Base-by-base conservation (phyloP, 345 rosid genomes). In the Salix purpurea region DNA sequence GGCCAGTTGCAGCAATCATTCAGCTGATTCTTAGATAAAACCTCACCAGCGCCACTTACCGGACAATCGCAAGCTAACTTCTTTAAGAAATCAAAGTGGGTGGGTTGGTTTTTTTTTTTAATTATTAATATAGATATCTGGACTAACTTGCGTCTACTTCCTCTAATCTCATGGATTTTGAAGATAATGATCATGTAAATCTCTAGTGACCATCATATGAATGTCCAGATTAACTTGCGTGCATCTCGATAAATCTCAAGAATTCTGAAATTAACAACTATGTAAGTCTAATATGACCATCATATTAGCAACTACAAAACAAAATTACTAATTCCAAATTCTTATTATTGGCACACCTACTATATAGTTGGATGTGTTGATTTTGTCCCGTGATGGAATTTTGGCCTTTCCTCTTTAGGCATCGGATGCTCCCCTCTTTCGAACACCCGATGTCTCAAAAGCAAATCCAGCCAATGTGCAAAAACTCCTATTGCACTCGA, bases 381-480 rank as follows among this genome's bases (percentile, higher is more conserved):
- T 40, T 52, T 75, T 61, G 32, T 58, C 67, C 24, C 19, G 5
- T 12, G 11, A 6, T 1, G 28, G 78, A 60, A 32, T 28, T n/a
- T 70, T 16, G 36, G 77, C 71, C 48, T 26, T 37, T 62, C 23
- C 74, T 36, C 61, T 16, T 26, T 4, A 50, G 72, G 70, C 83
- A 81, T 81, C 13, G 85, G 86, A 85, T 87, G 83, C 85, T 69
- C 54, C 70, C 34, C 72, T 67, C 40, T 62, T 65, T 61, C 5
- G 64, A 23, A 24, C 6, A 14, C 40, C 46, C 24, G 4, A 24
- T n/a, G 32, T 24, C 71, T 54, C 37, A 4, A 52, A 48, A 66
- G 46, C 15, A 39, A 69, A 9, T 7, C 12, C 65, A 3, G 40
- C 69, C 39, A 62, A 68, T 32, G 58, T 34, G 36, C 6, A 70